A percentile compares a stretch with the other conserved stretches of the same genome.
Evolutionary conservation across 345 rosid species (phyloP).

Genomic region (Syzygium oleosum): DNA sequence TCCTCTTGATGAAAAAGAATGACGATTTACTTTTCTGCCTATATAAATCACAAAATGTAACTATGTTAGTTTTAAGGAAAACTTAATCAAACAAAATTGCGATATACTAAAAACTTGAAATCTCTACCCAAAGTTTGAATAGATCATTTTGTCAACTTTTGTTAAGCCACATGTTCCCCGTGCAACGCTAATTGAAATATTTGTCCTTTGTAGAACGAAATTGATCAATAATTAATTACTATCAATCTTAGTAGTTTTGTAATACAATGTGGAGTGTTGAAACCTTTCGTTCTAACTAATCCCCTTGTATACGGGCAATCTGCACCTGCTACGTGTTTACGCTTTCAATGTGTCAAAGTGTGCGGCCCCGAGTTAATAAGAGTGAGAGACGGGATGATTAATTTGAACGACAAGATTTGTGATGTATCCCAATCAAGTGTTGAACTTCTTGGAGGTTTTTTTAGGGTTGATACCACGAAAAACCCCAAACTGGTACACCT

Average conservation of each 20-base stretch:
- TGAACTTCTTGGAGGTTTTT: neutral
- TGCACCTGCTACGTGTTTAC: neutral
- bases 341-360: neutral
- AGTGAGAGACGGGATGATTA: neutral
- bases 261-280: neutral
- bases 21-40: neutral
- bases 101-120: neutral
- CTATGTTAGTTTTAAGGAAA: neutral
- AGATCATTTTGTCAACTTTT: neutral
- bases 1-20: neutral
- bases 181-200: neutral
- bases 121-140: neutral
- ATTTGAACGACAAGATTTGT: neutral
- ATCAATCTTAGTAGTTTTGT: neutral
- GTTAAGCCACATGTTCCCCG: neutral
- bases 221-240: neutral
- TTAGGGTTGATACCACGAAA: no score
- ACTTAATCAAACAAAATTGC: neutral
- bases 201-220: neutral
- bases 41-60: neutral
- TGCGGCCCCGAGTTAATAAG: neutral
- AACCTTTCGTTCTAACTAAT: neutral
- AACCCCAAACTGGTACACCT: no score
- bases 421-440: neutral
- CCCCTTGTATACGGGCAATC: neutral